phyloP scores from a whole-genome alignment of 805 yeast genomes.

The Nematodospora valgi region DNA sequence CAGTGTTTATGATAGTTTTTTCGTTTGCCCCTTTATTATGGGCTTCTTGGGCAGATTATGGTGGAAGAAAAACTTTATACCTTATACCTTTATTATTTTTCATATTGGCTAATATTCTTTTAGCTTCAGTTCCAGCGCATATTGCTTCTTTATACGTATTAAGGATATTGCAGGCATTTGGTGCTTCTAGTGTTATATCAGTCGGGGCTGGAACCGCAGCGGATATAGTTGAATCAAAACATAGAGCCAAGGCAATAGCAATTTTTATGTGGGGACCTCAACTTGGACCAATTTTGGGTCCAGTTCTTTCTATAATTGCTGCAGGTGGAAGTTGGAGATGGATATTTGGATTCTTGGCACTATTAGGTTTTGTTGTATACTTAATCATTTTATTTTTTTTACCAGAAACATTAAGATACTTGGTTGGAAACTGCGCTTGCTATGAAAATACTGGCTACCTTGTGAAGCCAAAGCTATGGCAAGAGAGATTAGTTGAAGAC shows the following conservation, averaged over 20 bases:
- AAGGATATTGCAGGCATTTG: constrained; percentile 34
- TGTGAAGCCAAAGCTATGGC: constrained; percentile 26
- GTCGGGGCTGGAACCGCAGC: constrained; percentile 37
- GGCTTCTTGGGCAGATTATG: constrained; percentile 54
- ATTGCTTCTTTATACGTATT: constrained; percentile 27
- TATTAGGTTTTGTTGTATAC: constrained; percentile 23
- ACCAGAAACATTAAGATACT: constrained; percentile 38
- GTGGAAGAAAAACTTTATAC: constrained; percentile 40
- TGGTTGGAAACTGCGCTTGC: constrained; percentile 35
- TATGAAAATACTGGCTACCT: constrained; percentile 16
- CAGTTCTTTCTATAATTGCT: constrained; percentile 27
- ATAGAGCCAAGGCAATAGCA: constrained; percentile 30
- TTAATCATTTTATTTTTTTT: constrained; percentile 23
- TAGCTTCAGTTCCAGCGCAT: constrained; percentile 28
- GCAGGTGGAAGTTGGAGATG: constrained; percentile 29
- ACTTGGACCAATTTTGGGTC: constrained; percentile 38
- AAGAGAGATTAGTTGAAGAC: constrained; percentile 18
- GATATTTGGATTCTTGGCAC: constrained; percentile 30
- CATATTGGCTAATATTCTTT: constrained; percentile 24
- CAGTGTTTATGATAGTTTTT: constrained; percentile 55
- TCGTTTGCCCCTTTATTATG: constrained; percentile 55
- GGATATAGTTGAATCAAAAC: constrained; percentile 27
- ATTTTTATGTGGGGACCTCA: constrained; percentile 39
- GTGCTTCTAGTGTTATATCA: constrained; percentile 34
- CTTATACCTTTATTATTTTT: constrained; percentile 24